phyloP scores from a whole-genome alignment of 2,329 filamentous ascomycete genomes.

The Leptodontidium sp. region DNA sequence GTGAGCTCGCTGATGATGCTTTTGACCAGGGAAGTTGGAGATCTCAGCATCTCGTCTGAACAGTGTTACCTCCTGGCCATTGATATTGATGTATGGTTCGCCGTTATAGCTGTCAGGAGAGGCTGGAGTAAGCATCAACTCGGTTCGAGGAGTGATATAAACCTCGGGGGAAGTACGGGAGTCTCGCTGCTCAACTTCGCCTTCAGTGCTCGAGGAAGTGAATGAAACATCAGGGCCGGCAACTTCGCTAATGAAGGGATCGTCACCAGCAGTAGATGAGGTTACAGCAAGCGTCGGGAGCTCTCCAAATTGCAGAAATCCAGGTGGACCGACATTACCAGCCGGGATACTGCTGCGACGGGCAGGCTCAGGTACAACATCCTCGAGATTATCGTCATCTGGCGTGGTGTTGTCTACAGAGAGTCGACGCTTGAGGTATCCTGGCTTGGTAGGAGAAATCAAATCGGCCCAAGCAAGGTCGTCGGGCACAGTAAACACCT shows the following conservation, averaged over 20 bases:
- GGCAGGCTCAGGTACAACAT: neutral
- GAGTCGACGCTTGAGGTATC: slow-evolving; percentile 11
- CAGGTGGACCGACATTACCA: neutral
- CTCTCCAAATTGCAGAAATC: neutral
- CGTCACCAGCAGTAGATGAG: slow-evolving; percentile 6
- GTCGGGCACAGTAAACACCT: neutral
- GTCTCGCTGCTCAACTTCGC: slow-evolving; percentile 4
- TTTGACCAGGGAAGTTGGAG: slow-evolving; percentile 7
- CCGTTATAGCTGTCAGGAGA: slow-evolving; percentile 9
- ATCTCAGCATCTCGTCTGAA: slow-evolving; percentile 17
- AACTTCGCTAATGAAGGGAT: neutral
- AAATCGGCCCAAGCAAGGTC: slow-evolving; percentile 18
- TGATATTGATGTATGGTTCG: slow-evolving; percentile 8
- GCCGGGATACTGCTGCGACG: slow-evolving; percentile 10
- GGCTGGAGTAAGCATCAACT: slow-evolving; percentile 14
- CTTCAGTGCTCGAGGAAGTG: slow-evolving; percentile 12
- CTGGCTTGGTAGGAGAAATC: slow-evolving; percentile 2
- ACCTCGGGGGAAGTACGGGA: neutral
- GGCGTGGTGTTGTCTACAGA: neutral
- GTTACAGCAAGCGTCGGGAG: neutral
- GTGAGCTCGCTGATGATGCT: slow-evolving; percentile 4
- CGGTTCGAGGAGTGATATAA: slow-evolving; percentile 9
- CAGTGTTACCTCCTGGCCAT: slow-evolving; percentile 4
- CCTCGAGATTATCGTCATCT: neutral
- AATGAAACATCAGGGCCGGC: neutral